Conservation (phyloP, 116 monocot species). For the Thalassia testudinum region DNA sequence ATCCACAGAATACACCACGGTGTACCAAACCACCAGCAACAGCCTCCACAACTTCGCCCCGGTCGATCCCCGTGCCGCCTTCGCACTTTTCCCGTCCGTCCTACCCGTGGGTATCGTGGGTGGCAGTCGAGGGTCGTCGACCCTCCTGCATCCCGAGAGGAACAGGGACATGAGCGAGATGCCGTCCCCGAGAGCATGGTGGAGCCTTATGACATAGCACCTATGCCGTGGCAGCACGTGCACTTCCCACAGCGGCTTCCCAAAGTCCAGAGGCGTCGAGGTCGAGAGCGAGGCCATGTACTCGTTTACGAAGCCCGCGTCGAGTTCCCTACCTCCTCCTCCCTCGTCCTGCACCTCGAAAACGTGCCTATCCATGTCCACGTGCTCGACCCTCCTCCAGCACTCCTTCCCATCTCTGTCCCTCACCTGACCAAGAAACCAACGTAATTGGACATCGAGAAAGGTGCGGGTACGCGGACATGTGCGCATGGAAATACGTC, state of each 20-base stretch:
- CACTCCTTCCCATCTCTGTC: constrained; percentile 10
- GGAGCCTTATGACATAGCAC: constrained; percentile 22
- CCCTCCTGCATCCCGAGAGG: constrained; percentile 15
- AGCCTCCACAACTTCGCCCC: constrained; percentile 14
- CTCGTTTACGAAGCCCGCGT: constrained; percentile 14
- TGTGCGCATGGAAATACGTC: background rate
- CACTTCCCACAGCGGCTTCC: constrained; percentile 35
- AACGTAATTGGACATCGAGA: background rate
- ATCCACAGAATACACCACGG: constrained; percentile 15
- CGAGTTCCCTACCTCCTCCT: constrained; percentile 4
- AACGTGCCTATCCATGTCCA: constrained; percentile 16
- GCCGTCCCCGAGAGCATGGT: constrained; percentile 47
- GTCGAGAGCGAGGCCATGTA: constrained; percentile 20
- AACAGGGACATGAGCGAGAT: constrained; percentile 29
- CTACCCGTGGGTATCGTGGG: constrained; percentile 7
- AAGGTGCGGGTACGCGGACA: too few species aligned
- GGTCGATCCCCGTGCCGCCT: background rate
- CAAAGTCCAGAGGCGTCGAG: constrained; percentile 6
- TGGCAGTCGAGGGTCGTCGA: constrained; percentile 19
- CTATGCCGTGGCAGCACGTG: constrained; percentile 20
- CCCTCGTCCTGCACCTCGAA: constrained; percentile 2
- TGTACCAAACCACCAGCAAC: constrained; percentile 18
- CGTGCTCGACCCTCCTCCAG: constrained; percentile 4
- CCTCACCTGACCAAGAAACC: background rate
- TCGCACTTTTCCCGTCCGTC: background rate